Evolutionary conservation across 192 early-diverging fungal genomes (phyloP), one percentile per base, ranked within the genome.

Genomic region (Backusella australiensis): DNA sequence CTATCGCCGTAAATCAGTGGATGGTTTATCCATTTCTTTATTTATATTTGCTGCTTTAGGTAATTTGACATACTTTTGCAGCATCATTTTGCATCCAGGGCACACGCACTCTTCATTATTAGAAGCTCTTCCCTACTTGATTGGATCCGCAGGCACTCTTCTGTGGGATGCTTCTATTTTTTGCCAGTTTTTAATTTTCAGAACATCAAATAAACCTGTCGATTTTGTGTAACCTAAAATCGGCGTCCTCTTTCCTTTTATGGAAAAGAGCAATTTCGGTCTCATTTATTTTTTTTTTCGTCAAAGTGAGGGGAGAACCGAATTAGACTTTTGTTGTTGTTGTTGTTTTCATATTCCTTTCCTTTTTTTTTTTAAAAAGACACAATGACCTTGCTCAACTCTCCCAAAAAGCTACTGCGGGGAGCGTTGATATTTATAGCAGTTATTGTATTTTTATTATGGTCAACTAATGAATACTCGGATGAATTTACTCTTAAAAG

Each of bases 81-180:
- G 80, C 32, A 91, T 93, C 67, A 66, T 89, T 8, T 71, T 65
- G 8, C 82, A 78, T n/a, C 81, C 83, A 34, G 76, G 46, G 67
- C 56, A 19, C 65, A 81, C 34, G 46, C 77, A 12, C 5, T 63
- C 19, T 34, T 78, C 78, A 52, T 38, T 90, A 26, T 38, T 75
- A 6, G 80, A 81, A 46, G 83, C 83, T 19, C 63, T 90, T 17
- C 88, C 88, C 23, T 89, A 86, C 68, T 74, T 96, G 32, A 71
- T 94, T 38, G 95, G 95, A 6, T 86, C 90, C 6, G 84, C 88
- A 26, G 88, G 92, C 1, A 94, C 94, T 0, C 80, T 93, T 94
- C 36, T 38, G 36, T 38, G 3, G 72, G 93, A 96, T 78, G 76
- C 89, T 26, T 86, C 87, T 34, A 91, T 94, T 34, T 90, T 92